These are phyloP conservation scores for Russula dissimulans DNA, from an alignment of 768 basidiomycete species.

Conservation along the genomic window DNA sequence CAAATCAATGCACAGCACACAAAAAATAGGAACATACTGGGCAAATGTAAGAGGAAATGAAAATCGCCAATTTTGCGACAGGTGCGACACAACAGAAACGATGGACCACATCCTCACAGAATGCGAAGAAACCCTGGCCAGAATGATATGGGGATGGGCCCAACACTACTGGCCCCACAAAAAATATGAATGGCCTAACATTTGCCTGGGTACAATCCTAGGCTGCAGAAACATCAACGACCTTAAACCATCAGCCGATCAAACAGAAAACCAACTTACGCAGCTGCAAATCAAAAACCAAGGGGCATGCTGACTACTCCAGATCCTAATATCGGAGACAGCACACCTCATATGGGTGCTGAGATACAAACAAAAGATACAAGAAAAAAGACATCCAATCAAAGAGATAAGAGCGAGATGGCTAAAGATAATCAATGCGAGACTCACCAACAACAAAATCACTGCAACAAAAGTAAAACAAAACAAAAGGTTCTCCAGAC, in stretches of 20 bases:
- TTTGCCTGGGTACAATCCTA: not conserved
- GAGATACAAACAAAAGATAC: not conserved
- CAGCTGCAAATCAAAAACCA: too few relatives aligned
- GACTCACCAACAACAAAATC: too few relatives aligned
- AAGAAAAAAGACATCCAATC: not conserved
- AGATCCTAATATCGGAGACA: too few relatives aligned
- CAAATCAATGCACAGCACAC: not conserved
- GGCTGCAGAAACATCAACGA: too few relatives aligned
- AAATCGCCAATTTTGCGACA: not conserved
- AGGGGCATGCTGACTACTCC: too few relatives aligned
- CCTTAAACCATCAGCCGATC: too few relatives aligned
- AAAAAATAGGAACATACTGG: not conserved
- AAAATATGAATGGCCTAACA: not conserved
- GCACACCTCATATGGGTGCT: too few relatives aligned
- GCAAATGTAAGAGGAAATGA: not conserved
- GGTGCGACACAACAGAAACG: not conserved
- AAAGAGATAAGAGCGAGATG: not conserved
- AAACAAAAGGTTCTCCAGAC: too few relatives aligned
- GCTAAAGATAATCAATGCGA: not conserved
- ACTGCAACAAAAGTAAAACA: too few relatives aligned
- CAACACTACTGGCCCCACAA: not conserved
- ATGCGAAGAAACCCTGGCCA: not conserved
- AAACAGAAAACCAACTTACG: too few relatives aligned
- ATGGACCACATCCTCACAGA: slow-evolving; percentile 21
- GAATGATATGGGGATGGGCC: not conserved